Base-by-base conservation (phyloP, 176 grass and related monocot species). In the Avena insularis region DNA sequence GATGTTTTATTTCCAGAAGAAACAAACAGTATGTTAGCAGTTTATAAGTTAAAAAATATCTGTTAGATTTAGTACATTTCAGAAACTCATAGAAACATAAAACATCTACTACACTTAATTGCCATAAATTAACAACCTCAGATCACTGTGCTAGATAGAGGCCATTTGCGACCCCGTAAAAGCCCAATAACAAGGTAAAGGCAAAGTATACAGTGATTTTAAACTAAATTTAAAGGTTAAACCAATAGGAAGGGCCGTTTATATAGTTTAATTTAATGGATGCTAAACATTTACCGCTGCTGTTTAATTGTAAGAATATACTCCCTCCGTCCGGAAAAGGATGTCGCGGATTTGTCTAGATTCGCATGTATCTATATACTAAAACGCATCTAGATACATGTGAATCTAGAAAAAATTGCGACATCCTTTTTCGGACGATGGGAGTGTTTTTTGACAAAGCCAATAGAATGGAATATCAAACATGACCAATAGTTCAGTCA, bases 51-150 rank as follows among this genome's bases (percentile, higher is more conserved):
- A 35, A 35, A 35, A 35, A 35, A 35, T 35, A 35, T 35, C 33
- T 35, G 33, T 35, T 35, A 75, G 3, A 49, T 51, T 75, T 36
- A 31, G 19, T 56, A 66, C 74, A 48, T 56, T 68, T 78, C 31
- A 55, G 14, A 8, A 84, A 17, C 49, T 46, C 25, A 11, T 13
- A 15, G n/a, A 79, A 27, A 58, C 12, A 89, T 67, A 46, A 76
- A 9, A 76, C 48, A 54, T 76, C 48, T 75, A 75, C 13, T 76
- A 76, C 40, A 80, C n/a, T 82, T 51, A 71, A 79, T 20, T 59
- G 17, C 5, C 20, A 65, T 68, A 19, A 51, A 61, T 50, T 61
- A 31, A 61, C 75, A 51, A 45, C 3, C 59, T 79, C 31, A 65
- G 51, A 63, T 29, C 77, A 80, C 36, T 79, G 47, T 51, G 12